Evolutionary conservation across 495 filamentous ascomycete species (phyloP).

Genomic region (Hyaloscypha finlandica): DNA sequence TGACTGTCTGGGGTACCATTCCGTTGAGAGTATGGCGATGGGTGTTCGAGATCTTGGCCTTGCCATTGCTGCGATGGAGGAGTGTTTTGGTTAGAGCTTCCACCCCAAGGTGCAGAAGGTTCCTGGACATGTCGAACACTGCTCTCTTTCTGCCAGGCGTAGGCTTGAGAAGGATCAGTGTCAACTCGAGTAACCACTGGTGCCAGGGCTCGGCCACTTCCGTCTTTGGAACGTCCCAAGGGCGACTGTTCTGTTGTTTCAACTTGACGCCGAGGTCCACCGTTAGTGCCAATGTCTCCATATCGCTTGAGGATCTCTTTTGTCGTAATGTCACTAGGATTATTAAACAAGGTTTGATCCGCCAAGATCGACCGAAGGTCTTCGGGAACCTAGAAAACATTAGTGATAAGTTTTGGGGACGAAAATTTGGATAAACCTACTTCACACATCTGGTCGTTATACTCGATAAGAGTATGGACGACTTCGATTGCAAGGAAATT

Average conservation of each 20-base stretch:
- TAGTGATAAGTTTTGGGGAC: conserved; percentile 30
- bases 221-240: conserved; percentile 51
- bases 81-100: conserved; percentile 39
- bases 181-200: conserved; percentile 67
- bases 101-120: conserved; percentile 44
- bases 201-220: conserved; percentile 38
- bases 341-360: conserved; percentile 79
- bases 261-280: conserved; percentile 59
- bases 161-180: conserved; percentile 69
- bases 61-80: conserved; percentile 48
- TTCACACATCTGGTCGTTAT: conserved; percentile 95
- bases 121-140: conserved; percentile 78
- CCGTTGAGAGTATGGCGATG: conserved; percentile 34
- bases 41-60: conserved; percentile 39
- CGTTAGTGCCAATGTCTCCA: conserved; percentile 68
- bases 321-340: conserved; percentile 82
- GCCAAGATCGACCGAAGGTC: conserved; percentile 84
- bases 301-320: conserved; percentile 95
- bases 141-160: conserved; percentile 77
- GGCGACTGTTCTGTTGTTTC: conserved; percentile 46
- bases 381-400: conserved; percentile 73
- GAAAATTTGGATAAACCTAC: conserved; percentile 53
- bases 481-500: conserved; percentile 93
- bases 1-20: conserved; percentile 36
- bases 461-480: conserved; percentile 84